Base-by-base conservation (phyloP, 179 eudicot genomes). In the Gypsophila paniculata region DNA sequence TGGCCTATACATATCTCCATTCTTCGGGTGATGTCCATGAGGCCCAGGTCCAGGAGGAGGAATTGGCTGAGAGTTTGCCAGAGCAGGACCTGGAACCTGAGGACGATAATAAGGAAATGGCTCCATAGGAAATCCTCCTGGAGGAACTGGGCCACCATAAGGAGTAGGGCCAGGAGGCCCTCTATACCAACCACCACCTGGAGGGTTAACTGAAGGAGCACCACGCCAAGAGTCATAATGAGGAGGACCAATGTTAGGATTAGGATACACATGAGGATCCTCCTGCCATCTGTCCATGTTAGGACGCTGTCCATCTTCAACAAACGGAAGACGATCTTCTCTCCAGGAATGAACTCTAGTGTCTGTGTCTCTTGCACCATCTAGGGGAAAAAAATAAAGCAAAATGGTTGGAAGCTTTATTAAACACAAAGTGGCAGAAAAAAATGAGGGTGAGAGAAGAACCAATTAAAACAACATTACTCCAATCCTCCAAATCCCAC, bases 181-280 rank as follows among this genome's bases (percentile, higher is more conserved):
- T 75, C 97, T 83, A 74, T 79, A 91, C 99, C 97, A 94, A 75
- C 75, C 90, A 26, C 86, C 93, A 65, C 85, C 84, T 23, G 85
- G 91, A 54, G 80, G 77, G 61, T 91, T 93, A 65, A 68, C 75
- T 55, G 90, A 78, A 18, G 97, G 90, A 75, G 87, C 88, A 60
- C 95, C 99, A 65, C 73, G 89, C 99, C 99, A 95, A 69, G 85
- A 72, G 74, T 95, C 99, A 74, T 85, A 88, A 71, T 78, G 96
- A 75, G 80, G 91, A 72, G 88, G 90, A 21, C 84, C 86, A 70
- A 81, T 71, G 76, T 86, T 92, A 25, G 89, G 79, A 79, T 84
- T 89, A 52, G 67, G 80, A 72, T 84, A 86, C 12, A 87, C 77
- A 48, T 82, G 90, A 63, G 88, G 84, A 61, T 92, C 97, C 46